Conservation (phyloP, 2,329 filamentous ascomycete species). For the Xylaria hypoxylon region DNA sequence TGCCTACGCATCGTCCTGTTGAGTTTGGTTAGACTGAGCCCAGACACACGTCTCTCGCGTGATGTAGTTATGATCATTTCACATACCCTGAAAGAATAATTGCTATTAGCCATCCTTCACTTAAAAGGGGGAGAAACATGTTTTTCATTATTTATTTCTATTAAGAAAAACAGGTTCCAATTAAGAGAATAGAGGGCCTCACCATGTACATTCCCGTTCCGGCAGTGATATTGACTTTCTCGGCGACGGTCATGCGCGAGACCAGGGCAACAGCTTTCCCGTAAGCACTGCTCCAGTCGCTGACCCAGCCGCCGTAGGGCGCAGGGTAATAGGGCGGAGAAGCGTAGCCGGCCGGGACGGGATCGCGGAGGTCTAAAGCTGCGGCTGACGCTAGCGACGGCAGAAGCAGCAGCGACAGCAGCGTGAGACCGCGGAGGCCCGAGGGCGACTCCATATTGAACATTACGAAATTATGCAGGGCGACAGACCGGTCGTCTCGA, state of each 20-base stretch:
- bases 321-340: slow-evolving; percentile 77
- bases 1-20: slow-evolving; percentile 75
- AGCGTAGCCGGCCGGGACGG: slow-evolving; percentile 53
- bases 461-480: slow-evolving; percentile 45
- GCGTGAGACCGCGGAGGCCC: slow-evolving; percentile 45
- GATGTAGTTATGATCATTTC: not conserved
- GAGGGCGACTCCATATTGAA: slow-evolving; percentile 42
- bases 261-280: slow-evolving; percentile 75
- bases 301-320: slow-evolving; percentile 77
- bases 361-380: slow-evolving; percentile 42
- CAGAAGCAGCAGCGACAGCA: slow-evolving; percentile 39
- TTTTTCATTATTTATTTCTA: no score
- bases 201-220: slow-evolving; percentile 80
- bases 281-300: slow-evolving; percentile 77
- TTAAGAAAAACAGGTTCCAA: not conserved
- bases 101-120: slow-evolving; percentile 11
- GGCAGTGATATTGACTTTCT: slow-evolving; percentile 82
- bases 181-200: slow-evolving; percentile 39
- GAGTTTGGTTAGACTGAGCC: slow-evolving; percentile 27
- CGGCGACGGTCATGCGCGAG: slow-evolving; percentile 80
- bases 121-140: not conserved
- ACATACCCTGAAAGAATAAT: slow-evolving; percentile 45
- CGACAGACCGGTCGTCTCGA: not conserved
- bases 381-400: slow-evolving; percentile 38
- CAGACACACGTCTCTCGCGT: not conserved